These are phyloP conservation scores for Hapsidospora chrysogenum DNA, from an alignment of 495 filamentous ascomycete genomes.

Conservation along the genomic window DNA sequence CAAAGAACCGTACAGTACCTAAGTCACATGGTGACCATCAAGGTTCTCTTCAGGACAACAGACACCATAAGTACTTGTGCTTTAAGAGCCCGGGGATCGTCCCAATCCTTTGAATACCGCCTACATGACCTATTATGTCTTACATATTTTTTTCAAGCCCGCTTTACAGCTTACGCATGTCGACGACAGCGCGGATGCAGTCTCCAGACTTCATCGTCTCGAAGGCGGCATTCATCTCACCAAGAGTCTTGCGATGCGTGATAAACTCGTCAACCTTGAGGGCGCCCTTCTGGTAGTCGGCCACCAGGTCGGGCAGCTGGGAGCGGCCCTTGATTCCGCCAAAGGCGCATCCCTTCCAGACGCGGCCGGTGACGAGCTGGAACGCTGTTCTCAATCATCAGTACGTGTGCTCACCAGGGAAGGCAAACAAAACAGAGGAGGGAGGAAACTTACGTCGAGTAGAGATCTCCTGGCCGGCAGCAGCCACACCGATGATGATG, in stretches of 20 bases:
- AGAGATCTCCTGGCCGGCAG: constrained; percentile 90
- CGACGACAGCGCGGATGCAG: constrained; percentile 75
- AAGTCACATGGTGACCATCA: too few relatives aligned
- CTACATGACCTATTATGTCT: too few relatives aligned
- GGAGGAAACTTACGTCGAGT: constrained; percentile 65
- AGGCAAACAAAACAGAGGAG: neutral
- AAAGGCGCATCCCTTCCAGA: constrained; percentile 96
- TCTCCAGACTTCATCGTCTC: constrained; percentile 89
- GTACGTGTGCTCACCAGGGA: constrained; percentile 2
- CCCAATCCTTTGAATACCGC: too few relatives aligned
- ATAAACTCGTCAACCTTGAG: constrained; percentile 99
- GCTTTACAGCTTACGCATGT: constrained; percentile 28
- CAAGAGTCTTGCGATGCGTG: constrained; percentile 74
- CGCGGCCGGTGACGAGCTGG: constrained; percentile 92
- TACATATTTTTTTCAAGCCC: too few relatives aligned
- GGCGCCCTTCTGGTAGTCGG: constrained; percentile 75
- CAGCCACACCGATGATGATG: constrained; percentile 94
- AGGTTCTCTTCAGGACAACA: too few relatives aligned
- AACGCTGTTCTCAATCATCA: constrained; percentile 46
- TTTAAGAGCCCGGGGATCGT: too few relatives aligned
- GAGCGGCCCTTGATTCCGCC: constrained; percentile 94
- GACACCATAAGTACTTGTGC: too few relatives aligned
- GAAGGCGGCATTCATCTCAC: constrained; percentile 77
- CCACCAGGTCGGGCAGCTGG: constrained; percentile 75
- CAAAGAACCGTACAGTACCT: too few relatives aligned